These are phyloP conservation scores for Nitzschia putrida DNA, from an alignment of 108 stramenopile genomes.

Conservation along the genomic window DNA sequence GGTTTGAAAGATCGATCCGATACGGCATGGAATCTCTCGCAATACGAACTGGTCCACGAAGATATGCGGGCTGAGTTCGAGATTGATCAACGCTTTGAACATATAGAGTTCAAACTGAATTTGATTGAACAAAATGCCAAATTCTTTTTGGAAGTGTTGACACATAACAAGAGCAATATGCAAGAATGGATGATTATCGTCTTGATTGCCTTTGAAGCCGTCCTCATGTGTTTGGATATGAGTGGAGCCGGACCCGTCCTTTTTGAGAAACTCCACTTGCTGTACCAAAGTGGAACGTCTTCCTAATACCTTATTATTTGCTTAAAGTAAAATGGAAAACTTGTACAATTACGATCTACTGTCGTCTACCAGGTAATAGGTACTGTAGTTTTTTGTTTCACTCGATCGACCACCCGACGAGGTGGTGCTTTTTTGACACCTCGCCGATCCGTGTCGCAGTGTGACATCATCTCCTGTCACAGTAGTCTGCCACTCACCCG, in stretches of 20 bases:
- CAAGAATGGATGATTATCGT: constrained; percentile 93
- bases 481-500: no score
- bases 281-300: not conserved
- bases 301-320: not conserved
- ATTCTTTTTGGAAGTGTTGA: constrained; percentile 91
- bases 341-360: no score
- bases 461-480: no score
- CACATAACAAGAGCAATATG: constrained; percentile 83
- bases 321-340: no score
- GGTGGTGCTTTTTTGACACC: no score
- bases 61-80: constrained; percentile 63
- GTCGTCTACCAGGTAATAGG: no score
- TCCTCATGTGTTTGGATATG: constrained; percentile 88
- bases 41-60: constrained; percentile 85
- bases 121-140: constrained; percentile 91
- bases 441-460: no score
- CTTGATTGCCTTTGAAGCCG: constrained; percentile 85
- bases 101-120: constrained; percentile 90
- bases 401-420: no score
- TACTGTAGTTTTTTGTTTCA: no score
- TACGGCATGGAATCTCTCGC: constrained; percentile 87
- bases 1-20: constrained; percentile 90
- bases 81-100: constrained; percentile 69
- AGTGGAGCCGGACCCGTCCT: constrained; percentile 72
- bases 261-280: constrained; percentile 12